Percentiles rank a stretch among this genome's conserved stretches.
Evolutionary conservation across 164 flowering plant genomes (phyloP).

Genomic region (Euptelea pleiosperma): DNA sequence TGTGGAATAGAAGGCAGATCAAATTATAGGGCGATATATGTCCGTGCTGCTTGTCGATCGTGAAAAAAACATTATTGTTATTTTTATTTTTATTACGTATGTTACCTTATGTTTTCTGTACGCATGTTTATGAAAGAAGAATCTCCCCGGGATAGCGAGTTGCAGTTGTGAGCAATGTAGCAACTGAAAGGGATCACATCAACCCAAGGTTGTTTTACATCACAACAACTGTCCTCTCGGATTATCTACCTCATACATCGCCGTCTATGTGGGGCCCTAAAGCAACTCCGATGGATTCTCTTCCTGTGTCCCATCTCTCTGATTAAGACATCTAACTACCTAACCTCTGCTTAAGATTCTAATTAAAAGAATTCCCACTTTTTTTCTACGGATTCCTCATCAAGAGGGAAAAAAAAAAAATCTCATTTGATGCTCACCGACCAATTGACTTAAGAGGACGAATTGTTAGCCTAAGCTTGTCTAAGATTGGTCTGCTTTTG

Average conservation of each 20-base stretch:
- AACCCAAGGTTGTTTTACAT: background rate
- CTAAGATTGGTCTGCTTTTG: slow-evolving; percentile 11
- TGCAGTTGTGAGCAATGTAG: too few relatives aligned
- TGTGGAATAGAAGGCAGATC: too few relatives aligned
- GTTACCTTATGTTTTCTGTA: too few relatives aligned
- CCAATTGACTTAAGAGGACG: slow-evolving; percentile 8
- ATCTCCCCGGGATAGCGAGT: too few relatives aligned
- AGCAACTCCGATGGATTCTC: slow-evolving; percentile 18
- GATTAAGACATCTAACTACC: slow-evolving; percentile 25
- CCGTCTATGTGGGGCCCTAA: slow-evolving; percentile 7
- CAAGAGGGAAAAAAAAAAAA: background rate
- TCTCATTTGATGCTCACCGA: slow-evolving; percentile 14
- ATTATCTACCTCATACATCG: slow-evolving; percentile 7
- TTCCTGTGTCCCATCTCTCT: slow-evolving; percentile 7
- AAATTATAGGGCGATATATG: too few relatives aligned
- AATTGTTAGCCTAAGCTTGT: slow-evolving; percentile 1
- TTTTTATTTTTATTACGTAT: too few relatives aligned
- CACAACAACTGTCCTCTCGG: slow-evolving; percentile 2
- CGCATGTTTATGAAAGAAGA: too few relatives aligned
- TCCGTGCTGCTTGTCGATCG: too few relatives aligned
- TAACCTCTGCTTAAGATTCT: slow-evolving; percentile 12
- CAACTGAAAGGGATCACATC: too few relatives aligned
- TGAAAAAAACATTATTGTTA: too few relatives aligned
- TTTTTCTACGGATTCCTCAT: slow-evolving; percentile 2
- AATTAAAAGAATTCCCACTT: background rate